Evolutionary conservation across 1,284 basidiomycete genomes (phyloP).

Genomic region (Pholiota adiposa): DNA sequence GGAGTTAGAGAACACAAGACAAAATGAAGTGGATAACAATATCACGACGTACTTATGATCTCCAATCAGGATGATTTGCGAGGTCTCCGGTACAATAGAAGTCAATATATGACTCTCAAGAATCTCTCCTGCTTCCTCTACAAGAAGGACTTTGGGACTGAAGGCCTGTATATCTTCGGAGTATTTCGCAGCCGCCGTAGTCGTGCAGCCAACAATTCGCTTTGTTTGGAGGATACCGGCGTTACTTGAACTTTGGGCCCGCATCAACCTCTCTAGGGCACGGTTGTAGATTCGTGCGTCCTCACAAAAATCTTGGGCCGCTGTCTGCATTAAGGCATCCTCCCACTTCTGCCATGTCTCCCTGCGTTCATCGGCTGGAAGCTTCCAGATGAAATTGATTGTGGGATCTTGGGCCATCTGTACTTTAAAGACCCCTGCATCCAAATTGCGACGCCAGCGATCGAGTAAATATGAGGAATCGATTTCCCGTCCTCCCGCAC

Average conservation of each 20-base stretch:
- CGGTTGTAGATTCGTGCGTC: conserved; percentile 47
- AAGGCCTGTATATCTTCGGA: conserved; percentile 47
- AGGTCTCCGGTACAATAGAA: conserved; percentile 48
- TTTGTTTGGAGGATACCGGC: conserved; percentile 45
- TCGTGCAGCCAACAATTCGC: conserved; percentile 69
- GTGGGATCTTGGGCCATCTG: conserved; percentile 23
- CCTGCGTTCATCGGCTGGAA: conserved; percentile 39
- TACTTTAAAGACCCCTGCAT: conserved; percentile 45
- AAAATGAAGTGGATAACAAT: not conserved
- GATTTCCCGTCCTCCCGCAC: conserved; percentile 40
- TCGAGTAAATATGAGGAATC: conserved; percentile 44
- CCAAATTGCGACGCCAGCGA: conserved; percentile 48
- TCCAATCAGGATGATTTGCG: conserved; percentile 66
- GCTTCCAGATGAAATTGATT: conserved; percentile 45
- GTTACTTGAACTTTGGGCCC: conserved; percentile 42
- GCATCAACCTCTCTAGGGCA: conserved; percentile 37
- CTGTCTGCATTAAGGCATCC: conserved; percentile 39
- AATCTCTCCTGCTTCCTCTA: conserved; percentile 76
- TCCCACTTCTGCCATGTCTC: conserved; percentile 44
- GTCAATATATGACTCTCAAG: conserved; percentile 68
- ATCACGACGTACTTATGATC: conserved; percentile 61
- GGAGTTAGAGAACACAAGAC: not conserved
- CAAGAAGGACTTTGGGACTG: conserved; percentile 54
- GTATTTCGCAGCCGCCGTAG: conserved; percentile 69
- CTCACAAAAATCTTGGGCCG: conserved; percentile 39